These are phyloP conservation scores for Ceratocystiopsis minuta DNA, from an alignment of 2,329 filamentous ascomycete genomes.

Conservation along the genomic window DNA sequence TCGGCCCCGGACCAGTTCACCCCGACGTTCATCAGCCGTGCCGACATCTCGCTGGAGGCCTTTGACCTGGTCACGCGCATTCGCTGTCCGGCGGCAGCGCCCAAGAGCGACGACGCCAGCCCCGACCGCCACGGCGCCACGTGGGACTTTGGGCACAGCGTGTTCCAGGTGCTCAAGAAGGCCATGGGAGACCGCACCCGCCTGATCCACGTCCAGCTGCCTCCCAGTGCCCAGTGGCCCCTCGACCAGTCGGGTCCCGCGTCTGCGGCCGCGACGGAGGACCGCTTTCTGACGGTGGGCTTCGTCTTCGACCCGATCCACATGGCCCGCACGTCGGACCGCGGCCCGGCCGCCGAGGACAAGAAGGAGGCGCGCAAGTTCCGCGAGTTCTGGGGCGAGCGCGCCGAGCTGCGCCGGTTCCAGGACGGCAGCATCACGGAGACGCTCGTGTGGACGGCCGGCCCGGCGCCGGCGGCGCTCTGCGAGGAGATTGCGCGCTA, in stretches of 20 bases:
- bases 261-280: too few species aligned
- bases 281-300: conserved; percentile 17
- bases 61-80: conserved; percentile 32
- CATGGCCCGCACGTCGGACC: conserved; percentile 61
- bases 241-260: conserved; percentile 19
- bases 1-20: conserved; percentile 65
- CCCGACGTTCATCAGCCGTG: conserved; percentile 57
- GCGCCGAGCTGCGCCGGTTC: conserved; percentile 82
- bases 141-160: conserved; percentile 31
- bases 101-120: neutral
- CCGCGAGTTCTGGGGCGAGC: conserved; percentile 86
- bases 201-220: conserved; percentile 41
- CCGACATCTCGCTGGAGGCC: conserved; percentile 33
- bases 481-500: conserved; percentile 66
- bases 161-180: conserved; percentile 47
- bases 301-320: conserved; percentile 57
- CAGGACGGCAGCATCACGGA: conserved; percentile 89
- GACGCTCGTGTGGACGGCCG: conserved; percentile 66
- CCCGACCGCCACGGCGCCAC: conserved; percentile 22
- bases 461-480: conserved; percentile 40
- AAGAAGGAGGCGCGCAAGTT: conserved; percentile 69
- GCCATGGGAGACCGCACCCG: conserved; percentile 61
- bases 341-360: conserved; percentile 71
- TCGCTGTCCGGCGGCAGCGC: conserved; percentile 6
- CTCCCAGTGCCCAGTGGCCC: conserved; percentile 25